Base-by-base conservation (phyloP, 1,139 yeast genomes). In the Protomyces inundatus region DNA sequence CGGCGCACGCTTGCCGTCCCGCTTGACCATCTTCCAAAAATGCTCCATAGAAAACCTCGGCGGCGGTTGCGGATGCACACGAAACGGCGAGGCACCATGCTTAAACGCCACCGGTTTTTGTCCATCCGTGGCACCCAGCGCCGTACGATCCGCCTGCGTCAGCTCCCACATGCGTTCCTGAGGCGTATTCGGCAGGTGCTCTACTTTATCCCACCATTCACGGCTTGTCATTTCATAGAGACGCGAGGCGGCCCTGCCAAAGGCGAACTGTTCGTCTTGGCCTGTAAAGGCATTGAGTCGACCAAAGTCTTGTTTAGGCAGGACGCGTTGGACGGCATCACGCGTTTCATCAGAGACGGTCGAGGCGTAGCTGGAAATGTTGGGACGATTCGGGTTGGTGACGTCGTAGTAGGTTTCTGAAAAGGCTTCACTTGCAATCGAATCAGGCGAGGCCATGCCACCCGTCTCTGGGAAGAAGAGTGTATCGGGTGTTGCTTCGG, bases 401-500 rank as follows among this genome's bases (percentile, higher is more conserved):
- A 85, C 71, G 42, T 85, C 90, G 62, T 84, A 82, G 23, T 80
- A 78, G 0, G 90, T 85, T 67, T 81, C 81, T 1, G 90, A 82
- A 72, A 77, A 85, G 5, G 68, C 70, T 12, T 70, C 70, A 68
- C 67, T 71, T 54, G 68, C 68, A 45, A 68, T 61, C 12, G 42
- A 32, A 34, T 63, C 64, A 14, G 48, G 9, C 5, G 30, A 14
- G 14, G 37, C 50, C 40, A 34, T 35, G 45, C 56, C 52, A 23
- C 53, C 55, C 74, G 86, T 74, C 2, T 82, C 77, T 0, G 91
- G 91, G 2, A 86, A 84, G 46, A 93, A 91, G 64, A 93, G 80
- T 67, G 87, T 88, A 63, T 85, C 84, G 73, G 90, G 93, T 50
- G 89, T 86, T 4, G 90, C 90, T 1, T 88, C 96, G 0, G 90